Evolutionary conservation across 805 yeast species (phyloP), one percentile per base, ranked within the genome.

Genomic region (Hanseniaspora vineae): DNA sequence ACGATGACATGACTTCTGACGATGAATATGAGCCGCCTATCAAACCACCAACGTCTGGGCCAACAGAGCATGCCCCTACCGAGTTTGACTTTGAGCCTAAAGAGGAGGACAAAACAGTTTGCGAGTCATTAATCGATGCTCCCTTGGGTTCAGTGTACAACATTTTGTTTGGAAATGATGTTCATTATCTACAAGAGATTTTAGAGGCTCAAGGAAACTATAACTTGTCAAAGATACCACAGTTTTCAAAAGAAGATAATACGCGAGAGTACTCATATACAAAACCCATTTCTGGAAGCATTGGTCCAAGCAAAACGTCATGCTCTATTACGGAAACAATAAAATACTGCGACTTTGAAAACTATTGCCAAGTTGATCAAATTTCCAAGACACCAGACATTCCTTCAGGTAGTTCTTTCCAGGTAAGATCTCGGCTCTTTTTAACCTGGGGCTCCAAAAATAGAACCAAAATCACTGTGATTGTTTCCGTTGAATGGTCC

Each of bases 261-360:
- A 58, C 63, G 42, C 67, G 94, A 55, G 63, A 65, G 9, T 84
- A 77, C 53, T 60, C 70, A 0, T 84, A 81, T 57, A 69, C 68
- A 1, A 80, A 83, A 54, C 89, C 90, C 1, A 65, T 84, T 42
- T 68, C 72, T 45, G 80, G 76, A 2, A 73, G 85, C 0, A 77
- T 84, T 48, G 92, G 90, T 0, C 92, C 92, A 6, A 82, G 81
- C 54, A 83, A 82, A 54, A 83, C 94, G 0, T 66, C 65, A 49
- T 83, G 90, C 66, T 60, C 69, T 15, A 80, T 84, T 44, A 68
- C 71, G 4, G 94, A 84, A 56, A 70, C 70, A 2, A 57, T 83
- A 15, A 77, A 78, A 31, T 67, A 72, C 42, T 66, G 58, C 47
- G 80, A 82, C 55, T 67, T 75, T 17, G 67, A 72, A 6, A 65